These are phyloP conservation scores for Lasiosphaeriaceae sp. DNA, from an alignment of 495 filamentous ascomycete species.

Conservation along the genomic window DNA sequence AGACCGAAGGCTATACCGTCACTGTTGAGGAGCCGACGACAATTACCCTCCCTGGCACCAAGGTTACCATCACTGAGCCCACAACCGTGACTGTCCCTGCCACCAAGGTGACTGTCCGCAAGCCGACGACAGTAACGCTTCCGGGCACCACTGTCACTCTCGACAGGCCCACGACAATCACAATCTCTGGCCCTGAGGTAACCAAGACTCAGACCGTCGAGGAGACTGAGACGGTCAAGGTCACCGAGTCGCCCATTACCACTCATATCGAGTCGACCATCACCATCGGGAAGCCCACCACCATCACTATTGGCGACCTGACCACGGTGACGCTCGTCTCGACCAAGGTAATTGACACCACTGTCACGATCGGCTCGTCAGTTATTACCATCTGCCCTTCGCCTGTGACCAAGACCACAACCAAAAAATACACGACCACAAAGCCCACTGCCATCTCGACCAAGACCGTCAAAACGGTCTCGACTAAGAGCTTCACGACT, in stretches of 20 bases:
- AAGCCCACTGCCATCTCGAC: background rate
- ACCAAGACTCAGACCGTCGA: constrained; percentile 2
- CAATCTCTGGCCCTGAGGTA: background rate
- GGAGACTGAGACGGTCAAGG: background rate
- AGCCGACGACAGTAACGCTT: background rate
- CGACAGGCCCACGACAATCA: background rate
- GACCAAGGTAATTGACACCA: constrained; percentile 5
- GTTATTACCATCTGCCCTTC: constrained; percentile 11
- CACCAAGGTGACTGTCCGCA: background rate
- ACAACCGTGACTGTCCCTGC: background rate
- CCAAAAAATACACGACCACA: background rate
- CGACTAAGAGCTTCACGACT: background rate
- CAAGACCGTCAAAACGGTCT: background rate
- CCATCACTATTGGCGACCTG: constrained; percentile 1
- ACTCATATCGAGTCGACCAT: constrained; percentile 1
- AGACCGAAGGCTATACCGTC: background rate
- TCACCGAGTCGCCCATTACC: background rate
- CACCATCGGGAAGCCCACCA: background rate
- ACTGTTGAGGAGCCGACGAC: background rate
- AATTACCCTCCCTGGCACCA: background rate
- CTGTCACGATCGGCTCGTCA: background rate
- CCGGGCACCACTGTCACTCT: background rate
- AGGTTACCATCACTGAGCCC: background rate
- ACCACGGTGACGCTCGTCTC: constrained; percentile 5
- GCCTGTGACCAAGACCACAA: background rate